Percentiles rank a stretch among this genome's conserved stretches.
phyloP scores from a whole-genome alignment of 2,329 filamentous ascomycete genomes.

The Aplosporella prunicola region DNA sequence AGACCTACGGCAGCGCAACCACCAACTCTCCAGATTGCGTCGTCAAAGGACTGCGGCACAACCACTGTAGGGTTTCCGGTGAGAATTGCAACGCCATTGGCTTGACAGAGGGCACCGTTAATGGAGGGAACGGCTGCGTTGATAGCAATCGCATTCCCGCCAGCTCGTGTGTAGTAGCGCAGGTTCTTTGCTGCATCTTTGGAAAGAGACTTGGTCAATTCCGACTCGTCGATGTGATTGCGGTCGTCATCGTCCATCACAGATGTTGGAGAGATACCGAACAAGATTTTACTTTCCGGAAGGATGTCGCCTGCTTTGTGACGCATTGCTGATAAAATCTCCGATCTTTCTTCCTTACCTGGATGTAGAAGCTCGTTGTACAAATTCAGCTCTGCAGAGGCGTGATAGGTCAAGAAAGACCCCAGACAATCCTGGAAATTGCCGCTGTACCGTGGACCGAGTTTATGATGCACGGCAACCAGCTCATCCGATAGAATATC shows the following conservation, averaged over 20 bases:
- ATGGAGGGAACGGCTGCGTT: constrained; percentile 82
- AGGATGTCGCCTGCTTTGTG: constrained; percentile 74
- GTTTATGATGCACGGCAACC: constrained; percentile 78
- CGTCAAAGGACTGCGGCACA: constrained; percentile 76
- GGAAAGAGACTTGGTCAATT: constrained; percentile 67
- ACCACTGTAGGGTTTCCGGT: constrained; percentile 75
- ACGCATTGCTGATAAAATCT: constrained; percentile 81
- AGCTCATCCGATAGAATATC: constrained; percentile 85
- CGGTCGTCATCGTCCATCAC: constrained; percentile 74
- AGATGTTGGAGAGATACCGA: constrained; percentile 73
- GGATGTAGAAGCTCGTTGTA: constrained; percentile 86
- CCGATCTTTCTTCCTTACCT: constrained; percentile 81
- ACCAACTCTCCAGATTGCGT: constrained; percentile 86
- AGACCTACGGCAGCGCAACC: constrained; percentile 80
- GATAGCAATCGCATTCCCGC: constrained; percentile 69
- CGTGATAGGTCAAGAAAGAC: constrained; percentile 91
- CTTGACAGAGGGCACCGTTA: constrained; percentile 75
- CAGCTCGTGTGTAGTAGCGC: constrained; percentile 59
- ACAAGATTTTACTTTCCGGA: constrained; percentile 68
- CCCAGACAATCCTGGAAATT: constrained; percentile 96
- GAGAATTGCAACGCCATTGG: constrained; percentile 72
- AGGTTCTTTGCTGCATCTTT: constrained; percentile 59
- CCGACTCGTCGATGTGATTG: constrained; percentile 61
- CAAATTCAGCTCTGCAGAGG: constrained; percentile 80
- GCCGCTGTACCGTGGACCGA: constrained; percentile 84